These are phyloP conservation scores for Irpex sp. DNA, from an alignment of 1,284 basidiomycete species.

Conservation along the genomic window DNA sequence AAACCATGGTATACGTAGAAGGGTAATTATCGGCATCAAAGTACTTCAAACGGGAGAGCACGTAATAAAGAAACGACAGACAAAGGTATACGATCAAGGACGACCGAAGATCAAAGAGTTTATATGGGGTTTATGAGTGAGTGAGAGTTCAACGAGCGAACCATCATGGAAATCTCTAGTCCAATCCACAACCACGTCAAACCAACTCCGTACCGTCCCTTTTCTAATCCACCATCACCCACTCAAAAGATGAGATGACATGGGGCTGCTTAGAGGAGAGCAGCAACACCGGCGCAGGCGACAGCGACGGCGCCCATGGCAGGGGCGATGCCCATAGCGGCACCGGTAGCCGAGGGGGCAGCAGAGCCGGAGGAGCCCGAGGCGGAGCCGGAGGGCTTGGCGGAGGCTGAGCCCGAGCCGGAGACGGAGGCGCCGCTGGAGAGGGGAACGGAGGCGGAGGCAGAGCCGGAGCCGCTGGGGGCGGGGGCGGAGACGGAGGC, in stretches of 20 bases:
- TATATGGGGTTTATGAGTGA: not conserved
- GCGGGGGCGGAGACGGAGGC: constrained; percentile 11
- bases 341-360: constrained; percentile 17
- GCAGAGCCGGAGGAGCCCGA: constrained; percentile 14
- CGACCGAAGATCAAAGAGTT: not conserved
- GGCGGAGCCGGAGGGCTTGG: constrained; percentile 2
- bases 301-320: constrained; percentile 35
- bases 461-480: constrained; percentile 12
- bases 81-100: not conserved
- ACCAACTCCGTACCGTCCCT: not conserved
- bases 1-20: too few species aligned
- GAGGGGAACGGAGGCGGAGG: constrained; percentile 14
- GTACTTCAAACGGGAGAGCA: too few species aligned
- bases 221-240: constrained; percentile 32
- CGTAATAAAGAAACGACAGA: not conserved
- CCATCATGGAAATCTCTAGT: not conserved
- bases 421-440: constrained; percentile 13
- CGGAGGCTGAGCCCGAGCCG: constrained; percentile 16
- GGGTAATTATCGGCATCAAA: too few species aligned
- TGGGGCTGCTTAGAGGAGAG: constrained; percentile 38
- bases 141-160: not conserved
- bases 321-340: constrained; percentile 25
- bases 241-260: too few species aligned
- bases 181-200: constrained; percentile 1
- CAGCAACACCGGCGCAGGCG: constrained; percentile 33